Conservation (phyloP, 805 yeast genomes). For the Starmerella kuoi region DNA sequence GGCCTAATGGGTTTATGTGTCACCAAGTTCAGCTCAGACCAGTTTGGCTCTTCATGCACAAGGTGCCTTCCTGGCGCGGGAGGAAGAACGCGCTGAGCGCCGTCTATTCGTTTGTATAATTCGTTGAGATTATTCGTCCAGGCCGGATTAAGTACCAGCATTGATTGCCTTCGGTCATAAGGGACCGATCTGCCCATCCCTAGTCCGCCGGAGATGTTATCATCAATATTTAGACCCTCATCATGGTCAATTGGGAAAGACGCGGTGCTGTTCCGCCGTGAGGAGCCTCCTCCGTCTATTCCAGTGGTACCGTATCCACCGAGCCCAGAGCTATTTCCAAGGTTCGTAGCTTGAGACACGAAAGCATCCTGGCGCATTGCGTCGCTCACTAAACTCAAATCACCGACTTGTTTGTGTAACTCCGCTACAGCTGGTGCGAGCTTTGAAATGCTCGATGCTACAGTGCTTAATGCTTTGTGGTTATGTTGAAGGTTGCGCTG, state of each 20-base stretch:
- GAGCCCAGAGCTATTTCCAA: slow-evolving; percentile 18
- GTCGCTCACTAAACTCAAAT: slow-evolving; percentile 46
- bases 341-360: slow-evolving; percentile 15
- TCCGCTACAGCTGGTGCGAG: slow-evolving; percentile 53
- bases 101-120: slow-evolving; percentile 72
- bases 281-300: slow-evolving; percentile 1
- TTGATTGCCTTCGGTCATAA: slow-evolving; percentile 50
- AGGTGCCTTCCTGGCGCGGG: slow-evolving; percentile 71
- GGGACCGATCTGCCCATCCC: slow-evolving; percentile 1
- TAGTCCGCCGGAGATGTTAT: not conserved
- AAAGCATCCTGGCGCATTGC: slow-evolving; percentile 53
- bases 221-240: not conserved
- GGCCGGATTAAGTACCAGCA: slow-evolving; percentile 59
- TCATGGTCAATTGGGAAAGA: slow-evolving; percentile 2
- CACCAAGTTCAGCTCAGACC: slow-evolving; percentile 78
- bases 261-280: slow-evolving; percentile 4
- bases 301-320: slow-evolving; percentile 4
- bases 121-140: slow-evolving; percentile 66
- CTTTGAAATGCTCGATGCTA: slow-evolving; percentile 41
- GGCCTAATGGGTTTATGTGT: slow-evolving; percentile 71
- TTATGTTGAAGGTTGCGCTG: slow-evolving; percentile 24
- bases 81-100: slow-evolving; percentile 72
- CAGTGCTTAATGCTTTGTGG: slow-evolving; percentile 27
- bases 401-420: slow-evolving; percentile 48
- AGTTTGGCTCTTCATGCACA: slow-evolving; percentile 62